Evolutionary conservation across 257 asterid species (phyloP).

Genomic region (Solanum medicagineum): DNA sequence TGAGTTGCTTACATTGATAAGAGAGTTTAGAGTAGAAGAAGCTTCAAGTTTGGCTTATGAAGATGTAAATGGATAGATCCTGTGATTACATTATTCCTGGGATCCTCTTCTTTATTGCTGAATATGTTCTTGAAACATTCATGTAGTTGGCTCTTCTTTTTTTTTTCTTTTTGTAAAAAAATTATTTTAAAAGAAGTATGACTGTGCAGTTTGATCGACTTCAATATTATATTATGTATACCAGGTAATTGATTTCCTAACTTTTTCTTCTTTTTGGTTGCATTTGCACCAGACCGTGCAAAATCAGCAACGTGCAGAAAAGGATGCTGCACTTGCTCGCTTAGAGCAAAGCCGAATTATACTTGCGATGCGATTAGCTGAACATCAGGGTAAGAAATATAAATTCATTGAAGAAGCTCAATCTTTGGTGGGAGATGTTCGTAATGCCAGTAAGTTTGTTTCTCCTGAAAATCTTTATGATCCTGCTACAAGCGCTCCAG

Average conservation of each 20-base stretch:
- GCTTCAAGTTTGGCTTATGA: background rate
- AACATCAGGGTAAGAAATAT: slow-evolving; percentile 82
- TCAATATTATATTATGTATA: background rate
- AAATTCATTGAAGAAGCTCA: slow-evolving; percentile 92
- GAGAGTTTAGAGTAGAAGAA: background rate
- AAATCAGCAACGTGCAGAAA: slow-evolving; percentile 77
- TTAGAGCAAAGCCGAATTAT: slow-evolving; percentile 81
- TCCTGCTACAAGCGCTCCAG: slow-evolving; percentile 22
- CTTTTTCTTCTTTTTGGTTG: background rate
- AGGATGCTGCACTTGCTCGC: slow-evolving; percentile 85
- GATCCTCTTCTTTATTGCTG: background rate
- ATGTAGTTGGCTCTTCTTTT: background rate
- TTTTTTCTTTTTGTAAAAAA: background rate
- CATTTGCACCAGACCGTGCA: slow-evolving; percentile 48
- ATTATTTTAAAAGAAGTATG: background rate
- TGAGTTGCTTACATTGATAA: no score
- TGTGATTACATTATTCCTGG: background rate
- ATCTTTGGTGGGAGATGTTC: slow-evolving; percentile 75
- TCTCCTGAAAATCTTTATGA: slow-evolving; percentile 46
- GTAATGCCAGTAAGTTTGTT: slow-evolving; percentile 43
- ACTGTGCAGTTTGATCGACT: background rate
- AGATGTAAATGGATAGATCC: background rate
- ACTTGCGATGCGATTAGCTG: slow-evolving; percentile 95
- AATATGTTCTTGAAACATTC: background rate
- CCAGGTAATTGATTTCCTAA: background rate